Evolutionary conservation across 768 basidiomycete species (phyloP), one percentile per base, ranked within the genome.

Genomic region (Mycena galopus): DNA sequence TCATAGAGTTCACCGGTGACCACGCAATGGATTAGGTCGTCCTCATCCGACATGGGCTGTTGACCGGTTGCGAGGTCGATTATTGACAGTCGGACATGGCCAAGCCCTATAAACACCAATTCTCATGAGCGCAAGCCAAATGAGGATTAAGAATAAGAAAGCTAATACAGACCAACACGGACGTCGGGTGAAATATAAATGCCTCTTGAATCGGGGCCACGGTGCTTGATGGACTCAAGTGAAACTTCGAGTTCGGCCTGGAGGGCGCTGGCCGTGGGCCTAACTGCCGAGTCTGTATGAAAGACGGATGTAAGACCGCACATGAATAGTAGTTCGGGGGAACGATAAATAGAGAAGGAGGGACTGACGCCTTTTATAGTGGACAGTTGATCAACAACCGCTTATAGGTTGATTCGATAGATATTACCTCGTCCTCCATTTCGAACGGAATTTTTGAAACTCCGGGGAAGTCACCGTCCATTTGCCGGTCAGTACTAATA

Each of bases 1-100:
- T 77, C 76, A 60, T 75, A 76, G 21, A 76, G 42, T 35, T 74
- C 73, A 3, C 73, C 73, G 21, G 64, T 70, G 1, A 77, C 76
- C 27, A 77, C 67, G 19, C 69, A 72, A 44, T 77, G 76, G 17
- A 77, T 69, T 21, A 69, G 44, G 7, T 71, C 29, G 23, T 68
- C 74, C n/a, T 73, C 69, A 37, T 74, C 73, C 5, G 69, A 73
- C 23, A 77, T 12, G 7, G 76, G 76, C 27, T 77, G 76, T 32
- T 77, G 76, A 17, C 76, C 76, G 33, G 67, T 71, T 23, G 29
- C 55, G 19, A 77, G 65, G 62, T 77, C 76, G 33, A 77, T 77
- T 30, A 76, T 76, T 4, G 76, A 69, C 27, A 76, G 71, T 9
- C 76, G 64, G 10, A 69, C 67, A 39, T 76, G 76, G 2, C 71